phyloP scores from a whole-genome alignment of 257 asterid genomes.

The Forsythia suspensa region DNA sequence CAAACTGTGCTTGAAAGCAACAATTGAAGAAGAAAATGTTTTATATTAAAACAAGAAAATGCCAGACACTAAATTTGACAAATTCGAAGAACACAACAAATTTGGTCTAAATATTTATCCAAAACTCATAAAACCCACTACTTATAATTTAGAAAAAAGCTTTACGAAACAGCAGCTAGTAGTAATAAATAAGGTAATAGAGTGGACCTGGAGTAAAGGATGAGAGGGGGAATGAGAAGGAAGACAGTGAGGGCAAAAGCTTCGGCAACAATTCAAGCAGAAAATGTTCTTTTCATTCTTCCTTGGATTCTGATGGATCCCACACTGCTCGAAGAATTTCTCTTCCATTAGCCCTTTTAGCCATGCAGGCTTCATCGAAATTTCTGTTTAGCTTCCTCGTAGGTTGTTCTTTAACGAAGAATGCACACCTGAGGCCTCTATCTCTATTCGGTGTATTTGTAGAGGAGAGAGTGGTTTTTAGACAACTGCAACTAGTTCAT shows the following conservation, averaged over 20 bases:
- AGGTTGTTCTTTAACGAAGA: too few species aligned
- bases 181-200: background rate
- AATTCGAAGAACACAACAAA: too few species aligned
- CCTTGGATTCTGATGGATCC: conserved; percentile 54
- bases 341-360: conserved; percentile 68
- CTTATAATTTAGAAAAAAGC: too few species aligned
- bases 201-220: conserved; percentile 66
- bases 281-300: conserved; percentile 84
- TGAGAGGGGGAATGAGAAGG: conserved; percentile 66
- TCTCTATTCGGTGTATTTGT: too few species aligned
- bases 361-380: conserved; percentile 70
- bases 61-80: too few species aligned
- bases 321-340: conserved; percentile 69
- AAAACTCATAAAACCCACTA: too few species aligned
- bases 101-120: background rate
- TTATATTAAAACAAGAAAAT: background rate
- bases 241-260: conserved; percentile 89
- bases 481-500: too few species aligned
- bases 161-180: too few species aligned
- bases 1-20: conserved; percentile 65
- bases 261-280: conserved; percentile 75
- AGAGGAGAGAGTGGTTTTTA: too few species aligned
- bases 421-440: too few species aligned
- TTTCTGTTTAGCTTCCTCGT: conserved; percentile 14
- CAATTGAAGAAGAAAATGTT: conserved; percentile 26